These are phyloP conservation scores for Talaromyces sp. DNA, from an alignment of 2,329 filamentous ascomycete species.

Conservation along the genomic window DNA sequence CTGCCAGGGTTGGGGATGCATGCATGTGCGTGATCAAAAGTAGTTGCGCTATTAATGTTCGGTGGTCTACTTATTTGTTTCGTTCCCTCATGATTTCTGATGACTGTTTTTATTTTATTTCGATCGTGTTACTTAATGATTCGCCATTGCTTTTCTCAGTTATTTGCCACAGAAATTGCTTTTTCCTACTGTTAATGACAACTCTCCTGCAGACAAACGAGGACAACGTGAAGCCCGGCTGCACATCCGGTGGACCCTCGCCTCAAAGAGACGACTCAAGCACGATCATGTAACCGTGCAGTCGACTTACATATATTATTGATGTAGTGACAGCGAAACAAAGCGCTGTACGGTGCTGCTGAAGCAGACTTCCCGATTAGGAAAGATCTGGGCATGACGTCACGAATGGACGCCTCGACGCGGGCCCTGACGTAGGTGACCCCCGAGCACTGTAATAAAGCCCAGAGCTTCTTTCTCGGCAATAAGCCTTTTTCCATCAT, in stretches of 20 bases:
- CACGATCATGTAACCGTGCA: background rate
- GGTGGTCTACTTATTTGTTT: background rate
- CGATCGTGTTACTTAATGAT: too few relatives aligned
- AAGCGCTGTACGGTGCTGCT: background rate
- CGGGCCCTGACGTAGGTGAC: conserved; percentile 6
- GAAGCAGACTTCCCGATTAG: conserved; percentile 4
- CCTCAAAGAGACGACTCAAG: background rate
- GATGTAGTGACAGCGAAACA: background rate
- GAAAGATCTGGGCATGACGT: conserved; percentile 10
- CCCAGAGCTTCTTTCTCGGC: background rate
- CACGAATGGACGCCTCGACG: background rate
- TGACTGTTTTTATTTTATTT: too few relatives aligned
- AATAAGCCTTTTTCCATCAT: background rate
- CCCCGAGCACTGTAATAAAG: background rate
- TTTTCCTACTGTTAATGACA: background rate
- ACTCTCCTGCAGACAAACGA: background rate
- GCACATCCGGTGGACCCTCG: background rate
- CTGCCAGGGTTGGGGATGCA: background rate
- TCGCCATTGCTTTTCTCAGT: background rate
- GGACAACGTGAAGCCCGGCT: background rate
- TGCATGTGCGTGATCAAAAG: background rate
- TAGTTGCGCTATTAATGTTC: background rate
- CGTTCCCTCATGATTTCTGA: background rate
- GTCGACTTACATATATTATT: background rate
- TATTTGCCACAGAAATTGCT: background rate